Base-by-base conservation (phyloP, 2,329 filamentous ascomycete genomes). In the Aspergillus ustus region DNA sequence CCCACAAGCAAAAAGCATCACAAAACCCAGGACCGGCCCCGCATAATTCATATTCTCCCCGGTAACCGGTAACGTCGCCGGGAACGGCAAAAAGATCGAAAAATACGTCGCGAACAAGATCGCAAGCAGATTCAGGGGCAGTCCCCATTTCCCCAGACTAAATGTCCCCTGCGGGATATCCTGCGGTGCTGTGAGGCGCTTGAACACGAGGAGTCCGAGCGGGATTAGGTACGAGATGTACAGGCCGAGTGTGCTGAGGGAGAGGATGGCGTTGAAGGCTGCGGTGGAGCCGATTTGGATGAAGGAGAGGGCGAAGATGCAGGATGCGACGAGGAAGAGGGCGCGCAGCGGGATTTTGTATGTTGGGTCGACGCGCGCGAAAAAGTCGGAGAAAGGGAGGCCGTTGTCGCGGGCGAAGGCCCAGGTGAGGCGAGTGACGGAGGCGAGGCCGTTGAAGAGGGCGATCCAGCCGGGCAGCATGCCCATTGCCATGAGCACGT, bases 191-290 rank as follows among this genome's bases (percentile, higher is more conserved):
- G 45, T 65, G n/a, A 69, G 40, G 0, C 68, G 64, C 63, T 69
- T 70, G 4, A 60, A 29, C n/a, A 69, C 55, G 17, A 80, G 57
- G 2, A 66, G 77, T 17, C 72, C 65, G 49, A 81, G 78, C 5
- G 65, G 66, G 13, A 84, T 76, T 49, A 84, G 76, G 67, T 85
- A 85, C 20, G 81, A 83, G 44, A 78, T 77, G 37, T 84, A 79
- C 19, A 84, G 74, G 1, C 79, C 79, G 34, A 77, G 77, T 48
- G 82, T 75, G 8, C 78, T 78, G 11, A 85, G 73, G 6, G 81
- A 83, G 13, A 82, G 75, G 62, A 85, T 80, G 57, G 80, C 82
- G 68, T 84, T 82, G 71, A 85, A 83, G 6, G 82, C 83, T 4
- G 78, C 75, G 4, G 75, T 70, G 19, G 77, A 82, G 25, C 79